phyloP scores from a whole-genome alignment of 495 filamentous ascomycete species.

The Trichoderma asperelloides region DNA sequence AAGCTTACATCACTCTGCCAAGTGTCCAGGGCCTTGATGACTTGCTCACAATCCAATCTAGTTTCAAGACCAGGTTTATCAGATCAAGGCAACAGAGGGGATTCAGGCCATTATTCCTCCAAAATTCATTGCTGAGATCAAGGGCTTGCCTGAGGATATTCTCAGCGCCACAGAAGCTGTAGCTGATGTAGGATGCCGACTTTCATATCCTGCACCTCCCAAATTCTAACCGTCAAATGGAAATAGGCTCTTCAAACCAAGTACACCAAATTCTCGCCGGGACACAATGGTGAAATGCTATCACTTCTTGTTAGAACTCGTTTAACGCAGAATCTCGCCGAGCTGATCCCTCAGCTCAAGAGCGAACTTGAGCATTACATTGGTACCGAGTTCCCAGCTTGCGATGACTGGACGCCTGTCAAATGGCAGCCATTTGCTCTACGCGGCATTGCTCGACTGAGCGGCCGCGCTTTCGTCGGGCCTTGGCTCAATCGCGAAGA shows the following conservation, averaged over 20 bases:
- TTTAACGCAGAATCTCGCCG: conserved; percentile 23
- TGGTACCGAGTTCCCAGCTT: conserved; percentile 25
- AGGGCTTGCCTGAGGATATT: conserved; percentile 29
- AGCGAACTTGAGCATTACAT: conserved; percentile 25
- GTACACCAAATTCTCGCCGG: conserved; percentile 26
- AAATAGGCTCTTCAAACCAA: conserved; percentile 28
- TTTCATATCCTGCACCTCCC: not conserved
- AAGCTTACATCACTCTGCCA: not conserved
- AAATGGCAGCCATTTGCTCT: conserved; percentile 29
- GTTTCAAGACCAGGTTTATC: conserved; percentile 28
- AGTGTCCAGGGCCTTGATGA: not conserved
- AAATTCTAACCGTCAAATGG: not conserved
- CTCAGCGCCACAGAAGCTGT: conserved; percentile 29
- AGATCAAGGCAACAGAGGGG: conserved; percentile 32
- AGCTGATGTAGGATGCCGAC: conserved; percentile 18
- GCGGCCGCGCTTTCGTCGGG: conserved; percentile 27
- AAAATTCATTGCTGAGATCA: conserved; percentile 27
- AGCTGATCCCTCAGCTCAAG: conserved; percentile 24
- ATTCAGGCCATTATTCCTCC: conserved; percentile 27
- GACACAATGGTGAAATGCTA: conserved; percentile 22
- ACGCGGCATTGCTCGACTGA: conserved; percentile 23
- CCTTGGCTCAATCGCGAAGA: conserved; percentile 22
- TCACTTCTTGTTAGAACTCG: conserved; percentile 22
- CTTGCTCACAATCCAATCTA: conserved; percentile 5
- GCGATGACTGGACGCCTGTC: conserved; percentile 29